Evolutionary conservation across 164 flowering plant species (phyloP).

Genomic region (Berberis vulgaris): DNA sequence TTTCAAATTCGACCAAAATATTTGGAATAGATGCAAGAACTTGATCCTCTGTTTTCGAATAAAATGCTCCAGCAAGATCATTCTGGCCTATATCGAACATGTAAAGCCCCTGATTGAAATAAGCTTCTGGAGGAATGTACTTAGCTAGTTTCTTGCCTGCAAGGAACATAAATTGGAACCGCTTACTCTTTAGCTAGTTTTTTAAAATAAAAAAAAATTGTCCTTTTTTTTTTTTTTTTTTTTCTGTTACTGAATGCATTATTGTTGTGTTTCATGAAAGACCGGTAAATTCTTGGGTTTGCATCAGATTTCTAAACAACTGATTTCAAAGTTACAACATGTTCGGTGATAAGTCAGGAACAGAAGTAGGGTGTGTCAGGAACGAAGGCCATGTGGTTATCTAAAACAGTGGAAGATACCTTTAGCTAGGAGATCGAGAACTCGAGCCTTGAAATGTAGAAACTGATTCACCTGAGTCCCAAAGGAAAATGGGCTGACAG

Average conservation of each 20-base stretch:
- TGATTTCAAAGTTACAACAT: too few relatives aligned
- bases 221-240: too few relatives aligned
- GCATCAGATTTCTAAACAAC: too few relatives aligned
- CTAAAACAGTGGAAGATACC: constrained; percentile 17
- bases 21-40: constrained; percentile 70
- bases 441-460: constrained; percentile 59
- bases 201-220: too few relatives aligned
- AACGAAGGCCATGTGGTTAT: background rate
- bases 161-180: background rate
- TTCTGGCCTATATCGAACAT: constrained; percentile 96
- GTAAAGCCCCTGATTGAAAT: constrained; percentile 61
- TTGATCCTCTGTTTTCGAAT: constrained; percentile 74
- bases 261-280: too few relatives aligned
- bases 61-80: constrained; percentile 86
- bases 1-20: constrained; percentile 57
- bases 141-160: constrained; percentile 48
- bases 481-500: constrained; percentile 82
- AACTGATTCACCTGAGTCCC: constrained; percentile 83
- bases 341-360: too few relatives aligned
- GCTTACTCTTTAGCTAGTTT: too few relatives aligned
- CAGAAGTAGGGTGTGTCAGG: background rate
- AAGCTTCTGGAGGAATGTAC: constrained; percentile 51
- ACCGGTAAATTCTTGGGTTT: too few relatives aligned
- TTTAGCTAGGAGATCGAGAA: constrained; percentile 50
- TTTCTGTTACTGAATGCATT: too few relatives aligned